Base-by-base conservation (phyloP, 441 rosid species). In the Erodium trifolium region DNA sequence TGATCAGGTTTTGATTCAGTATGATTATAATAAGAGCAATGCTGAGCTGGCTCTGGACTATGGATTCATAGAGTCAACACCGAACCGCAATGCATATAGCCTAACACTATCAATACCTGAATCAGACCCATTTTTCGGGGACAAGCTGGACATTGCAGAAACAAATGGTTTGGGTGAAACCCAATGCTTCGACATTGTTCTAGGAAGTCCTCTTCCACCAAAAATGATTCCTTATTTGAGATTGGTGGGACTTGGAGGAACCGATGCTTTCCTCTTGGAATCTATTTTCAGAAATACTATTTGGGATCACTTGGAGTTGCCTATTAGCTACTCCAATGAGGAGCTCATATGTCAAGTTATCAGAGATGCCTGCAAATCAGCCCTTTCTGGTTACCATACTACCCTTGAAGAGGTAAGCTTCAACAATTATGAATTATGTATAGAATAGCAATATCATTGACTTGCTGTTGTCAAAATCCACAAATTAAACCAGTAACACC, bases 111-210 rank as follows among this genome's bases (percentile, higher is more conserved):
- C 76, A 77, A 88, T 93, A 76, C 76, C 96, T 0, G 88, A 86
- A 70, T 78, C 86, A 0, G 96, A 87, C 68, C 82, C 81, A 1
- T 89, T 88, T 76, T 79, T 73, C 13, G 89, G 80, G 60, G 98
- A 93, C 82, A 93, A 93, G 84, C 90, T 93, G 13, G 95, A 93
- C 77, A 85, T 93, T 19, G 95, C 91, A 2, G 99, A 87, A 80
- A 73, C 83, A 60, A 89, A 91, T 64, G 93, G 88, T 70, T 69
- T 88, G 82, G 73, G 88, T n/a, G 86, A 85, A 82, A 84, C 81
- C 63, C 84, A 85, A 31, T 82, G 77, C 37, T 89, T 89, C 45
- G 90, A 87, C 78, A 80, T 90, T 31, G 79, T 87, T 69, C 73
- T 82, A 73, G 96, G 88, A 64, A 72, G 73, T 67, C 70, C 89